Conservation (phyloP, 495 filamentous ascomycete genomes). For the Hypoxylon subgilvum region DNA sequence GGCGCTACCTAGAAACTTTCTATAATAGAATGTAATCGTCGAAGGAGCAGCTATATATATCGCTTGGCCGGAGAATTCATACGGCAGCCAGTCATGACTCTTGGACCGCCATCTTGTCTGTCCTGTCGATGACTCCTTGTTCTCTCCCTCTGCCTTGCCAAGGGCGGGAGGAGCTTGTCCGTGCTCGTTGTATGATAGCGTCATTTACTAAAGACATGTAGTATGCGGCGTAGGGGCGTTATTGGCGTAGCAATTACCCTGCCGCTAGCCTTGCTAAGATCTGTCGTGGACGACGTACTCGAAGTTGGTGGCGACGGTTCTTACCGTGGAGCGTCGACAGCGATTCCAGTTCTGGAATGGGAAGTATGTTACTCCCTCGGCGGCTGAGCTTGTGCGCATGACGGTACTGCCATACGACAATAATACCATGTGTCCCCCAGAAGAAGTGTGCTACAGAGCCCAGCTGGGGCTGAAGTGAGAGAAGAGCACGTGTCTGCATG, state of each 20-base stretch:
- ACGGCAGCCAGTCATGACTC: not conserved
- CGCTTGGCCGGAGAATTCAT: not conserved
- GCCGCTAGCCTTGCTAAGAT: not conserved
- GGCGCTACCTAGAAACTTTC: too few relatives aligned
- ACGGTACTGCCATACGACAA: conserved; percentile 1
- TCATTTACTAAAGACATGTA: not conserved
- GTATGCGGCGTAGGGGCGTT: conserved; percentile 9
- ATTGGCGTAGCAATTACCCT: conserved; percentile 1
- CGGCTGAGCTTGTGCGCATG: not conserved
- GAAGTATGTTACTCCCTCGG: not conserved
- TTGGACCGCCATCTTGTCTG: not conserved
- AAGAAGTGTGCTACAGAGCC: not conserved
- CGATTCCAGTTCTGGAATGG: too few relatives aligned
- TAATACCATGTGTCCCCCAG: conserved; percentile 10
- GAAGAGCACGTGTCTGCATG: not conserved
- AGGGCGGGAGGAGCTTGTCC: not conserved
- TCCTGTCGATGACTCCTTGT: not conserved
- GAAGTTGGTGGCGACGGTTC: not conserved
- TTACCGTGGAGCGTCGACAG: not conserved
- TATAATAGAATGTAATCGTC: too few relatives aligned
- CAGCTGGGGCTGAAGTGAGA: not conserved
- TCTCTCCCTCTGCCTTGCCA: not conserved
- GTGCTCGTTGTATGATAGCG: not conserved
- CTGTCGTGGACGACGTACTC: not conserved
- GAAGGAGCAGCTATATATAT: too few relatives aligned